Base-by-base conservation (phyloP, 768 basidiomycete genomes). In the Tylopilus vinaceipallidus region DNA sequence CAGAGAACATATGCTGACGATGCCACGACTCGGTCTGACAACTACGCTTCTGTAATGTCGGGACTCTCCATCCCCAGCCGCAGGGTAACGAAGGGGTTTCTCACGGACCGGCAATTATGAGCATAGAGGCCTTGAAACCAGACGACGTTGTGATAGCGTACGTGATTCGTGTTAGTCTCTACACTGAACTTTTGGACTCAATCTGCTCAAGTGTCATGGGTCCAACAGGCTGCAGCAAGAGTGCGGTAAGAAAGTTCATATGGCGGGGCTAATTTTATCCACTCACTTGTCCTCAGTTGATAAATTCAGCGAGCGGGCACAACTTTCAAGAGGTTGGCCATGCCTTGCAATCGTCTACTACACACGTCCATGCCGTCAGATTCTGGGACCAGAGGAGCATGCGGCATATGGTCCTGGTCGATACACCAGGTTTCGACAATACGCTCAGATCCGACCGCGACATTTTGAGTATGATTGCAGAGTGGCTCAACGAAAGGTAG, bases 341-440 rank as follows among this genome's bases (percentile, higher is more conserved):
- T 24, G 2, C 11, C 14, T 40, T 58, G 23, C 42, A 7, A 8
- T 60, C 58, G 22, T 54, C 12, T 14, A 53, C 55, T 17, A 47
- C 17, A 3, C 2, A 57, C n/a, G 8, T 57, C n/a, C 22, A 1
- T 10, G 45, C 53, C 0, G 27, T 54, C 48, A 50, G 17, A 41
- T 49, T 50, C 26, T 19, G 10, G n/a, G 27, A 57, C 16, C 6
- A 47, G 14, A 11, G 38, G 19, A 52, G 17, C 14, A 4, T 14
- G 9, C 23, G 7, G 42, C 4, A 34, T 10, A 35, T 61, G 2
- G 60, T 61, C 6, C 32, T 64, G 5, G 62, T 64, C n/a, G 62
- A 64, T 24, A 64, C 60, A 0, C 62, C 63, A 0, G 59, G 62
- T 2, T 63, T 64, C 33, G 54, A 63, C 16, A 52, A 56, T 33